Conservation (phyloP, 1,284 basidiomycete genomes). For the Baeospora myosura region DNA sequence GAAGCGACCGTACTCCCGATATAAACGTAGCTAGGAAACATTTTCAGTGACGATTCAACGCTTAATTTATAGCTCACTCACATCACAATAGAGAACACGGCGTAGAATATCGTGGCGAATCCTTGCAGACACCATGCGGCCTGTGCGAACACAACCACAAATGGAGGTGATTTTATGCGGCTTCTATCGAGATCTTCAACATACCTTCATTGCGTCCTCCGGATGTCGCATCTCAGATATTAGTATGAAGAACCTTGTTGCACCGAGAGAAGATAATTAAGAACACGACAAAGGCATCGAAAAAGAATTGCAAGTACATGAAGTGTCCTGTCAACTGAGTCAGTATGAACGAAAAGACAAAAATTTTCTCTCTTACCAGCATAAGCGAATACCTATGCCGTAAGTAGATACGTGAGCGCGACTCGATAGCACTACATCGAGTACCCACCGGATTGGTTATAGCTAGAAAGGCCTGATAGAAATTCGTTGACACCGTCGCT, state of each 20-base stretch:
- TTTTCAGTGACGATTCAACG: background rate
- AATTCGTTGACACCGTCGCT: slow-evolving; percentile 33
- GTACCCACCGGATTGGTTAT: slow-evolving; percentile 42
- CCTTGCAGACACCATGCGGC: slow-evolving; percentile 47
- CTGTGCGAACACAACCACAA: slow-evolving; percentile 17
- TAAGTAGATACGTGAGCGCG: slow-evolving; percentile 3
- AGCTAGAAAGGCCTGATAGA: slow-evolving; percentile 45
- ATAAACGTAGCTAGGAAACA: slow-evolving; percentile 36
- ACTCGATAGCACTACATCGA: slow-evolving; percentile 9
- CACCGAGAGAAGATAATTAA: background rate
- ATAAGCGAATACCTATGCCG: slow-evolving; percentile 46
- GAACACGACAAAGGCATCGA: background rate
- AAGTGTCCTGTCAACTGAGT: slow-evolving; percentile 36
- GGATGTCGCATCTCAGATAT: slow-evolving; percentile 50
- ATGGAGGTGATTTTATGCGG: background rate
- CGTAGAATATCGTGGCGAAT: slow-evolving; percentile 44
- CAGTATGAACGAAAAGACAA: background rate
- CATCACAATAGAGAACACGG: slow-evolving; percentile 43
- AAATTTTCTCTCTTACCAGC: slow-evolving; percentile 35
- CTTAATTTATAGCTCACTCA: slow-evolving; percentile 12
- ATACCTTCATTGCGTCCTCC: slow-evolving; percentile 48
- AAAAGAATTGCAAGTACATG: slow-evolving; percentile 29
- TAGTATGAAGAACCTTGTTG: slow-evolving; percentile 41
- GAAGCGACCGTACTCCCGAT: slow-evolving; percentile 51
- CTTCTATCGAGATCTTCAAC: background rate